These are phyloP conservation scores for Rhodotorula sp. DNA, from an alignment of 1,284 basidiomycete species.

Conservation along the genomic window DNA sequence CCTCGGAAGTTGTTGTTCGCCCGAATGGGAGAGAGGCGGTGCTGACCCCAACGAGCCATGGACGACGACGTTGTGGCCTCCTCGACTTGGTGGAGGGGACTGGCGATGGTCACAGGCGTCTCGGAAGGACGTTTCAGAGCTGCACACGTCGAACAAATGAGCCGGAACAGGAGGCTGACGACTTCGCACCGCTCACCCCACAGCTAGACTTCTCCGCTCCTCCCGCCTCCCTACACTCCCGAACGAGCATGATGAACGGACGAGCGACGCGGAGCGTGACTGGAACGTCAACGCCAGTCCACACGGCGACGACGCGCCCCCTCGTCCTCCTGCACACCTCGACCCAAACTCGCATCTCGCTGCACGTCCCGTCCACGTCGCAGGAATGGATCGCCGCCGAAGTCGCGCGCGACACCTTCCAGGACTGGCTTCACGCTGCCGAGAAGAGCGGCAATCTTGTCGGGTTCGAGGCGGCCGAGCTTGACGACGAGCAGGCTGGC, in stretches of 20 bases:
- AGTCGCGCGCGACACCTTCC: constrained; percentile 42
- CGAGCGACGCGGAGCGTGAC: constrained; percentile 15
- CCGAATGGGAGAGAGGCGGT: too few species aligned
- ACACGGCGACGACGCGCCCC: constrained; percentile 36
- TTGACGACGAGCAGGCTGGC: constrained; percentile 43
- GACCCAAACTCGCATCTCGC: constrained; percentile 33
- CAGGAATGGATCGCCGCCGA: constrained; percentile 41
- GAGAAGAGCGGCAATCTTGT: constrained; percentile 36
- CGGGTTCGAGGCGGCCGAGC: constrained; percentile 42
- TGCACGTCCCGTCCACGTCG: constrained; percentile 32
- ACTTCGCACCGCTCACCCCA: not conserved
- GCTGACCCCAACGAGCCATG: too few species aligned
- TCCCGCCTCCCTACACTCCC: not conserved
- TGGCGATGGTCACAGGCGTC: too few species aligned
- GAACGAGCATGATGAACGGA: constrained; percentile 14
- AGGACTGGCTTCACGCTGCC: constrained; percentile 40
- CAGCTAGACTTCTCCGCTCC: not conserved
- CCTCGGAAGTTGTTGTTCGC: too few species aligned
- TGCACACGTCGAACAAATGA: too few species aligned
- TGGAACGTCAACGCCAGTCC: constrained; percentile 27
- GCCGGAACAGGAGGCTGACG: not conserved
- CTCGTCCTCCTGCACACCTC: constrained; percentile 37
- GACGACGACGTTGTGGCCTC: too few species aligned
- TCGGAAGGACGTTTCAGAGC: too few species aligned
- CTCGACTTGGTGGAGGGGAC: too few species aligned